Conservation (phyloP, 2,329 filamentous ascomycete species). For the Fusarium circinatum region DNA sequence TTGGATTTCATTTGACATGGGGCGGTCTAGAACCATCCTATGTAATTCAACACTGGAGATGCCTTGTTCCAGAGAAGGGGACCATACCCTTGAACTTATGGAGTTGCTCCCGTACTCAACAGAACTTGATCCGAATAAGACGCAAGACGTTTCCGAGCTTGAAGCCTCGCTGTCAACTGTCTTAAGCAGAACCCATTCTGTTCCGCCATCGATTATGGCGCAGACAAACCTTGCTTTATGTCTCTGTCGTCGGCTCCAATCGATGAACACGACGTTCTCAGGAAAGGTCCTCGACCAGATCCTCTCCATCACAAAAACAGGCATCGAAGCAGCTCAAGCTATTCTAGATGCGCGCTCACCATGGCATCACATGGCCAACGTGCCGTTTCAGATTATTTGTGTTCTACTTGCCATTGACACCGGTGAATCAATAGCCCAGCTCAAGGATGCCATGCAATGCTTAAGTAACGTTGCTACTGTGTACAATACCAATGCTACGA, state of each 20-base stretch:
- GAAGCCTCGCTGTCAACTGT: conserved; percentile 55
- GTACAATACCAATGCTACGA: conserved; percentile 59
- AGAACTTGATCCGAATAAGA: conserved; percentile 62
- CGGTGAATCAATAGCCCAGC: conserved; percentile 56
- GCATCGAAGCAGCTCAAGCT: conserved; percentile 57
- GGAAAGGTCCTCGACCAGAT: conserved; percentile 57
- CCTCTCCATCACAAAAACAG: conserved; percentile 56
- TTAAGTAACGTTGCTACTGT: conserved; percentile 53
- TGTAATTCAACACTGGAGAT: conserved; percentile 57
- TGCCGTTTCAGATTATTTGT: conserved; percentile 68
- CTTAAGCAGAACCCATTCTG: conserved; percentile 52
- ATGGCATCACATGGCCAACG: conserved; percentile 70
- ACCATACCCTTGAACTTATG: conserved; percentile 60
- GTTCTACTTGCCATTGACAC: conserved; percentile 66
- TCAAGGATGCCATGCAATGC: conserved; percentile 62
- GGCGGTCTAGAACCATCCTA: conserved; percentile 61
- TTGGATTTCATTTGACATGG: conserved; percentile 69
- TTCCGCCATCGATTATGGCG: conserved; percentile 56
- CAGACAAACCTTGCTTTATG: conserved; percentile 67
- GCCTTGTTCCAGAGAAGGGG: conserved; percentile 51
- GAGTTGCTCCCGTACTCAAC: conserved; percentile 63
- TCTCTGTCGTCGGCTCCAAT: conserved; percentile 63
- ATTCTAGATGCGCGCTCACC: conserved; percentile 58
- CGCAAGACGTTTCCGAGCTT: conserved; percentile 54
- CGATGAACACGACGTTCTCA: conserved; percentile 59